Percentiles rank a stretch among this genome's conserved stretches.
phyloP scores from a whole-genome alignment of 495 filamentous ascomycete species.

The Talaromyces proteolyticus region DNA sequence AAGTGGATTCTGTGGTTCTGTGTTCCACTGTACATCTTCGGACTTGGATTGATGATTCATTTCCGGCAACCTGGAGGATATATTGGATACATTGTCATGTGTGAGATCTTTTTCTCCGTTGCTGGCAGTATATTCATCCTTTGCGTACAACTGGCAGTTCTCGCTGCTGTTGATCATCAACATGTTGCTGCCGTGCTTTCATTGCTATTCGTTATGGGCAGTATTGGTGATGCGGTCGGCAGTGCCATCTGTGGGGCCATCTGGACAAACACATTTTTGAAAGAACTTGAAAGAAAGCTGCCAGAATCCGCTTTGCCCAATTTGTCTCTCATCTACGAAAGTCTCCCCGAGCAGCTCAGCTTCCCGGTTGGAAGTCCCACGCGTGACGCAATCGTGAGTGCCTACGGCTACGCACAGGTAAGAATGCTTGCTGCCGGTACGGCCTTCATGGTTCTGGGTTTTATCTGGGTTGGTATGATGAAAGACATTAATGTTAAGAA shows the following conservation, averaged over 20 bases:
- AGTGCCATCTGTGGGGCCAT: conserved; percentile 52
- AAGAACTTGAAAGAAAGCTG: conserved; percentile 43
- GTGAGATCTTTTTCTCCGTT: conserved; percentile 66
- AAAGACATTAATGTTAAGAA: conserved; percentile 49
- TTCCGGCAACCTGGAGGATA: conserved; percentile 53
- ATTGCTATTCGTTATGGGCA: conserved; percentile 52
- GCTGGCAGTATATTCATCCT: conserved; percentile 53
- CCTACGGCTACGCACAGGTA: conserved; percentile 50
- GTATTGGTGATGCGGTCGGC: conserved; percentile 61
- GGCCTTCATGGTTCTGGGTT: conserved; percentile 34
- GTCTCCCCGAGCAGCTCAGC: conserved; percentile 38
- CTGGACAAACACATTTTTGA: conserved; percentile 55
- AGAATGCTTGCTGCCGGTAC: conserved; percentile 44
- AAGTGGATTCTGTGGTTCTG: conserved; percentile 48
- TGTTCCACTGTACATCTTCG: conserved; percentile 52
- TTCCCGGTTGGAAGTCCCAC: conserved; percentile 44
- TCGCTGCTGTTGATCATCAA: conserved; percentile 58
- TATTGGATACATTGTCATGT: conserved; percentile 63
- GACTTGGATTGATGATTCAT: conserved; percentile 50
- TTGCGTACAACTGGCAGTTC: conserved; percentile 56
- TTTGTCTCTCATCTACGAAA: conserved; percentile 43
- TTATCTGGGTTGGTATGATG: conserved; percentile 39
- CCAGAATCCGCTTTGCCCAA: conserved; percentile 34
- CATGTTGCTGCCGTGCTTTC: conserved; percentile 61
- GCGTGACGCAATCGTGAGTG: conserved; percentile 41